Percentiles rank a stretch among this genome's conserved stretches.
phyloP scores from a whole-genome alignment of 1,284 basidiomycete genomes.

The Mycosarcoma mackinlayi region DNA sequence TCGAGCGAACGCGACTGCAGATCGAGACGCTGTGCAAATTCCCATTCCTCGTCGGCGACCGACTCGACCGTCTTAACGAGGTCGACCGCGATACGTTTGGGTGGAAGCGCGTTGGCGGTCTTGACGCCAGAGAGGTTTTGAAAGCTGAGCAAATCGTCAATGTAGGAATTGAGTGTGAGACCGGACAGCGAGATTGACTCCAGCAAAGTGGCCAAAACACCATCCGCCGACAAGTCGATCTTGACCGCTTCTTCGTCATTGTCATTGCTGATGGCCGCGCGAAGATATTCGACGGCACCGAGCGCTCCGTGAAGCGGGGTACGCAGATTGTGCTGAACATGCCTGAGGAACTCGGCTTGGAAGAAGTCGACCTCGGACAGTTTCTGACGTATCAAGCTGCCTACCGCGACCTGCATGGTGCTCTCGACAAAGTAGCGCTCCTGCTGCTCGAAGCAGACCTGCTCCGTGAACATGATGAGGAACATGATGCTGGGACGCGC shows the following conservation, averaged over 20 bases:
- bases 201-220: constrained; percentile 47
- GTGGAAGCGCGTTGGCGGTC: background rate
- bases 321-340: constrained; percentile 57
- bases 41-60: constrained; percentile 53
- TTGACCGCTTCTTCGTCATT: constrained; percentile 25
- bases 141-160: constrained; percentile 61
- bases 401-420: constrained; percentile 27
- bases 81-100: constrained; percentile 23
- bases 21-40: constrained; percentile 45
- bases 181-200: constrained; percentile 53
- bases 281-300: constrained; percentile 55
- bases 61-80: constrained; percentile 47
- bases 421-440: constrained; percentile 49
- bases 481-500: constrained; percentile 46
- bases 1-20: constrained; percentile 31
- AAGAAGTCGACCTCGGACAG: constrained; percentile 48
- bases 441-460: constrained; percentile 33
- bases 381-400: constrained; percentile 46
- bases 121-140: constrained; percentile 47
- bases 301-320: constrained; percentile 60
- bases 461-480: constrained; percentile 35
- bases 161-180: constrained; percentile 51
- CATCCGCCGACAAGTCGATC: constrained; percentile 46
- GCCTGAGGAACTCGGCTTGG: constrained; percentile 53
- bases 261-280: constrained; percentile 30